These are phyloP conservation scores for Fusarium agapanthi DNA, from an alignment of 2,329 filamentous ascomycete species.

Conservation along the genomic window DNA sequence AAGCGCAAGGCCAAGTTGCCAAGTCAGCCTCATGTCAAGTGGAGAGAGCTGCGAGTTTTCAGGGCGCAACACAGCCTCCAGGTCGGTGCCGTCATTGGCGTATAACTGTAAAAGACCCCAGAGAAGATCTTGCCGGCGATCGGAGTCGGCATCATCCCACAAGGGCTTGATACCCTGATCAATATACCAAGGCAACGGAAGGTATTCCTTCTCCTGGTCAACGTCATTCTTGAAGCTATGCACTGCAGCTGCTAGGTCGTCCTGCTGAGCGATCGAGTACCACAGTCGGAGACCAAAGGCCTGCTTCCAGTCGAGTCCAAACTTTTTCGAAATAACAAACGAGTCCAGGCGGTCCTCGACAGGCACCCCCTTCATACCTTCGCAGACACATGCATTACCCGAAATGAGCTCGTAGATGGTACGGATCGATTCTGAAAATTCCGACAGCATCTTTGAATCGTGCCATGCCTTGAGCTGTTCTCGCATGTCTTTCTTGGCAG, in stretches of 20 bases:
- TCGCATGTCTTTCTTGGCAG: conserved; percentile 76
- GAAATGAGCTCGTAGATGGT: conserved; percentile 89
- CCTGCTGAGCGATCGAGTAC: conserved; percentile 78
- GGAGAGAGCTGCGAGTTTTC: conserved; percentile 80
- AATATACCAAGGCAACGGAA: conserved; percentile 76
- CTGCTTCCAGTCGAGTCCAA: conserved; percentile 91
- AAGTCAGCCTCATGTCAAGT: conserved; percentile 79
- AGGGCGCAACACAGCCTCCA: conserved; percentile 78
- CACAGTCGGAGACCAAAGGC: conserved; percentile 91
- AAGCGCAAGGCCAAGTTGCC: conserved; percentile 82
- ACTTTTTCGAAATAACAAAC: conserved; percentile 84
- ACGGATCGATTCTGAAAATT: conserved; percentile 85
- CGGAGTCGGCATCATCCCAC: conserved; percentile 68
- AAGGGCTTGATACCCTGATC: conserved; percentile 65
- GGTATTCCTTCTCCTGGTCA: conserved; percentile 72
- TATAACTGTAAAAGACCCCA: conserved; percentile 90
- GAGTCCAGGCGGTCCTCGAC: conserved; percentile 82
- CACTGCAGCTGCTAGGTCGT: conserved; percentile 78
- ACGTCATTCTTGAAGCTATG: conserved; percentile 78
- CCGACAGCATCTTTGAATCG: conserved; percentile 81
- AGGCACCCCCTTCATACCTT: conserved; percentile 76
- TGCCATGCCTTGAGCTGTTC: conserved; percentile 87
- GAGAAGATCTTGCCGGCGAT: conserved; percentile 76
- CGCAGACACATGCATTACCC: conserved; percentile 85
- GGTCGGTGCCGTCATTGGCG: conserved; percentile 62